These are phyloP conservation scores for Phlyctochytrium planicorne DNA, from an alignment of 192 early-diverging fungal species.

Conservation along the genomic window DNA sequence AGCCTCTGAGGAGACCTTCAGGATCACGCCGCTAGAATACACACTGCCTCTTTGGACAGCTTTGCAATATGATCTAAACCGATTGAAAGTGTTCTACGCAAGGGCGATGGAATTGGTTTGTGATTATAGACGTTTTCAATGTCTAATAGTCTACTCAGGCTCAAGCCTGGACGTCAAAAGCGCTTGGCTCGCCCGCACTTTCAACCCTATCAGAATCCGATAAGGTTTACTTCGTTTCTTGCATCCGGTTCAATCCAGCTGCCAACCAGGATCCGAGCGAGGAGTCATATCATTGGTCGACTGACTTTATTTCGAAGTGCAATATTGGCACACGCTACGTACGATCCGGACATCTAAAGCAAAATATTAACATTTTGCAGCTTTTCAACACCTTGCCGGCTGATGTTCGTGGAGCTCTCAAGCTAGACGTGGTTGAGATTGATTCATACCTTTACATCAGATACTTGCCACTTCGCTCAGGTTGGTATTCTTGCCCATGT, in stretches of 20 bases:
- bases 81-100: not conserved
- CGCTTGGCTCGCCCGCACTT: not conserved
- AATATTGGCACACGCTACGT: no score
- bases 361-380: not conserved
- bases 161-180: not conserved
- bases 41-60: not conserved
- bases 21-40: not conserved
- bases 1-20: not conserved
- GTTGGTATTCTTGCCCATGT: no score
- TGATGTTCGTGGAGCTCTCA: not conserved
- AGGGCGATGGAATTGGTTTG: not conserved
- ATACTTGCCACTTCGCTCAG: not conserved
- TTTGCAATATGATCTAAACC: not conserved
- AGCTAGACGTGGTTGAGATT: not conserved
- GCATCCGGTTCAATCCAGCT: constrained; percentile 1
- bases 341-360: no score
- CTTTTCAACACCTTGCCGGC: not conserved
- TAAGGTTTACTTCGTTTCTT: not conserved
- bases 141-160: no score
- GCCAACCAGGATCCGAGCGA: no score
- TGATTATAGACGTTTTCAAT: no score
- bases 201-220: not conserved
- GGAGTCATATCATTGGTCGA: no score
- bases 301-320: no score
- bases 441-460: not conserved